These are phyloP conservation scores for Dendryphion nanum DNA, from an alignment of 2,329 filamentous ascomycete species.

Conservation along the genomic window DNA sequence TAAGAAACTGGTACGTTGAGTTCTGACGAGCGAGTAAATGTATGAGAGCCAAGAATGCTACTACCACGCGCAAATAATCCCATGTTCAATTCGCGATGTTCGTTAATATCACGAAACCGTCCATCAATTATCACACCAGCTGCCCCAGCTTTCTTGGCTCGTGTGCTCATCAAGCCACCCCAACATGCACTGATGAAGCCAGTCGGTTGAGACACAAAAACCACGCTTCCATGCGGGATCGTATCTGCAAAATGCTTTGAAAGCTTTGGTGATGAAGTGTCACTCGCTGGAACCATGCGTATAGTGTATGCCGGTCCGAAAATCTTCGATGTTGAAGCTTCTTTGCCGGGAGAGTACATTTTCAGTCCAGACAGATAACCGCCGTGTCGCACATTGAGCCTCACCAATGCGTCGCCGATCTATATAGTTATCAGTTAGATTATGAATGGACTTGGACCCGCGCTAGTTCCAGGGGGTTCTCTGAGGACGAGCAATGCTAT, in stretches of 20 bases:
- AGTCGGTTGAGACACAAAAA: constrained; percentile 51
- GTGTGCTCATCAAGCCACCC: constrained; percentile 54
- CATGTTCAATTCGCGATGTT: constrained; percentile 48
- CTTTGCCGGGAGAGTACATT: constrained; percentile 55
- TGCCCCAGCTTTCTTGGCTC: constrained; percentile 47
- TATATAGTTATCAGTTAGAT: neutral
- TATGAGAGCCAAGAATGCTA: constrained; percentile 7
- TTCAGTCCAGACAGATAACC: constrained; percentile 56
- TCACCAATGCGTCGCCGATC: constrained; percentile 7
- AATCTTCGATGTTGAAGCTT: constrained; percentile 53
- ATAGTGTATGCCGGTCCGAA: constrained; percentile 57
- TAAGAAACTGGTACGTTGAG: constrained; percentile 6
- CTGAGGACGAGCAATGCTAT: neutral
- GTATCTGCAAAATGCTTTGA: constrained; percentile 5
- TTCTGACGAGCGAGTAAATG: constrained; percentile 5
- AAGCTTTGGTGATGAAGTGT: constrained; percentile 45
- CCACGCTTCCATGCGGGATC: constrained; percentile 6
- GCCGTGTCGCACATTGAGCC: constrained; percentile 7
- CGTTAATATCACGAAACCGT: constrained; percentile 53
- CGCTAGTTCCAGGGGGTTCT: neutral
- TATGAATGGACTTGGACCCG: no score
- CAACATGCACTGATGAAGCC: constrained; percentile 52
- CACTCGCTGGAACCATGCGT: constrained; percentile 49
- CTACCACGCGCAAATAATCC: constrained; percentile 5
- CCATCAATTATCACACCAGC: constrained; percentile 55